Conservation (phyloP, 306 rosid genomes). For the Castanea sativa region DNA sequence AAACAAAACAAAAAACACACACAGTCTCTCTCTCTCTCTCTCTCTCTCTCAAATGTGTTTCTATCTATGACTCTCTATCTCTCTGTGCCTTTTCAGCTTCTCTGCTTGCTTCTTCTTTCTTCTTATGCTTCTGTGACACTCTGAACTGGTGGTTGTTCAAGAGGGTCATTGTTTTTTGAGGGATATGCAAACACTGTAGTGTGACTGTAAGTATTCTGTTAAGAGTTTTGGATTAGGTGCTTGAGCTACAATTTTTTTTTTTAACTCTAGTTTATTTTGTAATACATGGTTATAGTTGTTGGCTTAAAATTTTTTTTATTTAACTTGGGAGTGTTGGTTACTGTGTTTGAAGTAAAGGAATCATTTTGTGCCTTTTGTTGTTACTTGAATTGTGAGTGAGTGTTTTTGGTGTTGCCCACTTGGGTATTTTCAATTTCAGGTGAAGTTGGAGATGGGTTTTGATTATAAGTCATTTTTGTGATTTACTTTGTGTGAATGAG, state of each 20-base stretch:
- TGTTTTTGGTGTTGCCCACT: background rate
- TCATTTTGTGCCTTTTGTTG: background rate
- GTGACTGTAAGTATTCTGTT: constrained; percentile 14
- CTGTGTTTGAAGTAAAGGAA: background rate
- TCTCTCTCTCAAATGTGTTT: constrained; percentile 10
- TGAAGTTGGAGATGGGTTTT: constrained; percentile 12
- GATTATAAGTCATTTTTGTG: background rate
- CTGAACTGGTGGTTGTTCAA: constrained; percentile 16
- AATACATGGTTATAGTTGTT: background rate
- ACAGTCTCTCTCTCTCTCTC: background rate
- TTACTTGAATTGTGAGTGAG: constrained; percentile 5
- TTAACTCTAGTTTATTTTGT: background rate
- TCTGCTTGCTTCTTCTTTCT: constrained; percentile 18
- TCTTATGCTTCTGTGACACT: constrained; percentile 15
- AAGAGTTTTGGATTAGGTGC: constrained; percentile 3
- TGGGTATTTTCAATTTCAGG: background rate
- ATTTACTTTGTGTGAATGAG: constrained; percentile 1
- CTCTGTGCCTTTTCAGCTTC: constrained; percentile 40
- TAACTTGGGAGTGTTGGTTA: background rate
- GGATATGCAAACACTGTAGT: background rate
- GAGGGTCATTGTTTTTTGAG: constrained; percentile 22
- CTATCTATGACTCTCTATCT: background rate
- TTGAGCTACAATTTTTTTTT: background rate
- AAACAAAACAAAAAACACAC: background rate
- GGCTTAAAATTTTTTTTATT: background rate